phyloP scores from a whole-genome alignment of 2,329 filamentous ascomycete genomes.

The Aspergillus amoenus region DNA sequence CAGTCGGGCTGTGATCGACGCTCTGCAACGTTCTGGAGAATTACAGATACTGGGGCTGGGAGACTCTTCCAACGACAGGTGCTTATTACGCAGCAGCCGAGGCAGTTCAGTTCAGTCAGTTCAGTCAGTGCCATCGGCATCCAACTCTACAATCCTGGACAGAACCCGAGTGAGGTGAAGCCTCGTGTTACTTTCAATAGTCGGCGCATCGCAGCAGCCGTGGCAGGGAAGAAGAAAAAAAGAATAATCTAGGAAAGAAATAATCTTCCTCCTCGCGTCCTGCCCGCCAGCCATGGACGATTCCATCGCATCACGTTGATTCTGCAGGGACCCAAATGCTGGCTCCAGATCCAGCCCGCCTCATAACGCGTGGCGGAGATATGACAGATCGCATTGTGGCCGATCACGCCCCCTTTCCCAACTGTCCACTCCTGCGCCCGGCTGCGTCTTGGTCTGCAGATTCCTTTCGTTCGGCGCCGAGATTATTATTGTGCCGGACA shows the following conservation, averaged over 20 bases:
- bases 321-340: conserved; percentile 8
- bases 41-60: no score
- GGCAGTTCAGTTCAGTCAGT: not conserved
- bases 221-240: not conserved
- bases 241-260: not conserved
- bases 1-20: conserved; percentile 17
- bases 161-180: conserved; percentile 2
- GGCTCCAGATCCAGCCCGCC: not conserved
- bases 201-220: not conserved
- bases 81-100: not conserved
- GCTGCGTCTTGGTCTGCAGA: no score
- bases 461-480: no score
- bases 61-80: no score
- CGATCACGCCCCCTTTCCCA: not conserved
- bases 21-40: not conserved
- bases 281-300: no score
- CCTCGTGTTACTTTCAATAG: conserved; percentile 5
- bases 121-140: not conserved
- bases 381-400: conserved; percentile 10
- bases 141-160: not conserved
- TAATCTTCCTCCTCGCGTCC: not conserved
- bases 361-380: not conserved
- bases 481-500: not conserved
- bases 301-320: conserved; percentile 1
- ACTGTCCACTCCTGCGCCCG: no score